Conservation (phyloP, 768 basidiomycete species). For the Leucosporidium yakuticum region DNA sequence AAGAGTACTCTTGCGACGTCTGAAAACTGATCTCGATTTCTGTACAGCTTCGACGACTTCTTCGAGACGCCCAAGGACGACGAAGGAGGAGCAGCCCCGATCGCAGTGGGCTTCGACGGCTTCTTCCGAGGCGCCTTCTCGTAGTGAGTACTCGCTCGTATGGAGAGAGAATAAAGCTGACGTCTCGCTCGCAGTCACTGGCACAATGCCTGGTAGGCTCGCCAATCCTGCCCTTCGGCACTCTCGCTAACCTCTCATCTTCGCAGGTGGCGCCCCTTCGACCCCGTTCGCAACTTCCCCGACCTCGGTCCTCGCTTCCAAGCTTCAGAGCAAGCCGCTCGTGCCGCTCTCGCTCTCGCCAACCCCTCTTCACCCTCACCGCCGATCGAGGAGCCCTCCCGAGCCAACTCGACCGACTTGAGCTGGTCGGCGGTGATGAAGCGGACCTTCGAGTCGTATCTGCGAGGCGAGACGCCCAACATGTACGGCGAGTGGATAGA, state of each 20-base stretch:
- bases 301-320: conserved; percentile 78
- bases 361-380: conserved; percentile 8
- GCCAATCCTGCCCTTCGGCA: background rate
- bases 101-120: conserved; percentile 82
- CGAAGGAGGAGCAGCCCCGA: conserved; percentile 62
- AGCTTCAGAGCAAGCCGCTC: conserved; percentile 65
- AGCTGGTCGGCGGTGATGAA: conserved; percentile 93
- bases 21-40: too few species aligned
- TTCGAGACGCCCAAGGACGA: conserved; percentile 69
- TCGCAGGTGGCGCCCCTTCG: conserved; percentile 90
- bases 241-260: too few species aligned
- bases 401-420: conserved; percentile 50
- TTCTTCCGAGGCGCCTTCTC: conserved; percentile 95
- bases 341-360: conserved; percentile 40
- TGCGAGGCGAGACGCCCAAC: conserved; percentile 85
- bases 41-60: conserved; percentile 52
- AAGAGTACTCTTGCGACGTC: too few species aligned
- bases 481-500: conserved; percentile 49
- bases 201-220: conserved; percentile 75
- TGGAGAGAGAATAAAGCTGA: background rate
- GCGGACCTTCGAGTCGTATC: conserved; percentile 85
- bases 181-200: conserved; percentile 54
- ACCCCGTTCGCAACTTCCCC: conserved; percentile 87
- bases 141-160: conserved; percentile 46
- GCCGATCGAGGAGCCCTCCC: background rate